These are phyloP conservation scores for Glonium stellatum DNA, from an alignment of 495 filamentous ascomycete species.

Conservation along the genomic window DNA sequence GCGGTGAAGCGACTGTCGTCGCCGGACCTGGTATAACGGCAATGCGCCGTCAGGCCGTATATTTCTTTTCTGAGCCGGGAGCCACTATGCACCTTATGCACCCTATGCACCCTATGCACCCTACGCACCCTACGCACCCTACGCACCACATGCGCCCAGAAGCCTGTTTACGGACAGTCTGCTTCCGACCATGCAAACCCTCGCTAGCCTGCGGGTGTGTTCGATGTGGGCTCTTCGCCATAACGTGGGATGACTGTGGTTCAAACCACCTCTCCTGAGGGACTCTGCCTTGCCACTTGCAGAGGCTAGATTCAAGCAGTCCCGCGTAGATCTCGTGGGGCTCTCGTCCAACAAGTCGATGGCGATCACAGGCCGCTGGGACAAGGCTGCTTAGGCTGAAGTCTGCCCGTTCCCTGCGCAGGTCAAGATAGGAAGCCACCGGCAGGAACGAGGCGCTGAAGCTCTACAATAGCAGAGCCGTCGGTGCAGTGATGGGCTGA, in stretches of 20 bases:
- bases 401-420: not conserved
- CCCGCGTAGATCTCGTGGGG: not conserved
- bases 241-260: not conserved
- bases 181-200: not conserved
- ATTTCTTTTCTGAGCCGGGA: not conserved
- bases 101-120: too few relatives aligned
- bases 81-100: too few relatives aligned
- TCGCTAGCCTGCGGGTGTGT: too few relatives aligned
- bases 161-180: not conserved
- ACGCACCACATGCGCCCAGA: not conserved
- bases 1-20: not conserved
- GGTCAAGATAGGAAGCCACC: conserved; percentile 8
- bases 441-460: conserved; percentile 8
- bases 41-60: not conserved
- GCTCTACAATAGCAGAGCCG: not conserved
- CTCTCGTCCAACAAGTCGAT: not conserved
- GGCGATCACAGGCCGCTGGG: not conserved
- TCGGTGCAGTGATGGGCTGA: not conserved
- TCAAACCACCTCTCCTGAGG: not conserved
- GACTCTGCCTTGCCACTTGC: not conserved
- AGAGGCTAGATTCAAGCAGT: not conserved
- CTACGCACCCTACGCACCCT: too few relatives aligned
- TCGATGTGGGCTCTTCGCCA: not conserved
- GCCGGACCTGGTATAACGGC: not conserved
- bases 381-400: conserved; percentile 1